Base-by-base conservation (phyloP, 441 rosid species). In the Populus hybrid region DNA sequence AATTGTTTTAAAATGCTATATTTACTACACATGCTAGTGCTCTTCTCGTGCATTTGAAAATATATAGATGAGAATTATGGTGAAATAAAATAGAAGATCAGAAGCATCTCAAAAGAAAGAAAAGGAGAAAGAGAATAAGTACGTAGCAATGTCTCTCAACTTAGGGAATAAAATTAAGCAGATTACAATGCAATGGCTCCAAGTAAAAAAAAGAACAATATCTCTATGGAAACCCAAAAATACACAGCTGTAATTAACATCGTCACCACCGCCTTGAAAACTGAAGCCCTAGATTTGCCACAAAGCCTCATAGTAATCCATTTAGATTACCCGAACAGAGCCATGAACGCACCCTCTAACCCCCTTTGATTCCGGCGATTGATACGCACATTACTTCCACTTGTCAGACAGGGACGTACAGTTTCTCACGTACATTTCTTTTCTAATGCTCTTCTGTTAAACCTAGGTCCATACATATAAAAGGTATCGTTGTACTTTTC, bases 301-400 rank as follows among this genome's bases (percentile, higher is more conserved):
- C 63, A n/a, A 73, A 61, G 50, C 40, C 23, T 67, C 61, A 3
- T 38, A 68, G 77, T 68, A 68, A 63, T 76, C 69, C 18, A 19
- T 38, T 24, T 12, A 34, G 76, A 81, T 85, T 76, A 72, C 76
- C 79, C 82, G 83, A 70, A 84, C 90, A 78, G 68, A 79, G 87
- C 81, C 87, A 67, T 26, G 59, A 82, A 76, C 72, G 70, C 63
- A 9, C 46, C 46, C 19, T 14, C 64, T 74, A 74, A 26, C 26
- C 76, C 53, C 86, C 89, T 59, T 57, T 68, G 82, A 84, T 81
- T 79, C 87, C 81, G 85, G 75, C 90, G 81, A 68, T 75, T 19
- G 80, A 67, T 42, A 8, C 79, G 81, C 70, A 72, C 1, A 34
- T 63, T 6, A 46, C 35, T 71, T 77, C 82, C 67, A 82, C 79